Conservation (phyloP, 2,329 filamentous ascomycete genomes). For the Hypoxylon sp. region DNA sequence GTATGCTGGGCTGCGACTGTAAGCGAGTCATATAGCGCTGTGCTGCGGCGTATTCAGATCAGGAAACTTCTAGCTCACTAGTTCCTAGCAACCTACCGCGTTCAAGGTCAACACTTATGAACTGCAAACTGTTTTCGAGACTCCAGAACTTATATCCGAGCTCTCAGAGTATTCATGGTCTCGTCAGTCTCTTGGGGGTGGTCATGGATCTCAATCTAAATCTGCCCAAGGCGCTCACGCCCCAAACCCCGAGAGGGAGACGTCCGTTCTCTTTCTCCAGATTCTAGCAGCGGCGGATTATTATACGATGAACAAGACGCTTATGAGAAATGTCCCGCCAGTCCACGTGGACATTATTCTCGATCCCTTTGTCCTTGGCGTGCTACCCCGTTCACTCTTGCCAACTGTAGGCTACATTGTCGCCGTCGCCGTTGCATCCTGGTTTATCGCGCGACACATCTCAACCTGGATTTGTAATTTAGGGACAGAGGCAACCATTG, state of each 20-base stretch:
- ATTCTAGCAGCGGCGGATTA: conserved; percentile 87
- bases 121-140: conserved; percentile 72
- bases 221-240: conserved; percentile 12
- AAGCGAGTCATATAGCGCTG: conserved; percentile 58
- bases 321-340: conserved; percentile 82
- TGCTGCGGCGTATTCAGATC: conserved; percentile 34
- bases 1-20: conserved; percentile 96
- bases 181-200: conserved; percentile 57
- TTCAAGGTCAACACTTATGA: conserved; percentile 79
- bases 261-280: conserved; percentile 78
- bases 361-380: conserved; percentile 85
- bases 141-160: conserved; percentile 74
- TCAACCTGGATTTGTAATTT: conserved; percentile 53
- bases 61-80: conserved; percentile 23
- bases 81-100: conserved; percentile 82
- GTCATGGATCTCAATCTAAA: conserved; percentile 32
- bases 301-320: conserved; percentile 78
- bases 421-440: conserved; percentile 68
- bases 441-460: conserved; percentile 61
- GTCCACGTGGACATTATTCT: conserved; percentile 87
- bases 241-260: conserved; percentile 44
- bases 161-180: conserved; percentile 73
- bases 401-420: conserved; percentile 79
- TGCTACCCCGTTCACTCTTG: conserved; percentile 83
- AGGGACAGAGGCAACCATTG: conserved; percentile 47